These are phyloP conservation scores for Pseudopyricularia javanii DNA, from an alignment of 2,329 filamentous ascomycete species.

Conservation along the genomic window DNA sequence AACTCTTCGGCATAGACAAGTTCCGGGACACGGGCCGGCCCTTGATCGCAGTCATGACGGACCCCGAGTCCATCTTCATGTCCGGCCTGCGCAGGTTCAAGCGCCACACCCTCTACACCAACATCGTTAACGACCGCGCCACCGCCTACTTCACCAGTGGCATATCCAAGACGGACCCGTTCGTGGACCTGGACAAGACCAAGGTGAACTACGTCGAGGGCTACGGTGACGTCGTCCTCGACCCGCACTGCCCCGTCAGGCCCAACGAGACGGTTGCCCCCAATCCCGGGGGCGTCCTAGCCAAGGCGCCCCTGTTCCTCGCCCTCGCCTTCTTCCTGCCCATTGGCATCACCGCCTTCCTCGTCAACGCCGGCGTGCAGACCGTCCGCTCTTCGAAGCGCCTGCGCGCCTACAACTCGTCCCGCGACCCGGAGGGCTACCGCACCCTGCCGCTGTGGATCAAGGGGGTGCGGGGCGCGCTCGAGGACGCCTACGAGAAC, in stretches of 20 bases:
- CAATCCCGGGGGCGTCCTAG: conserved; percentile 18
- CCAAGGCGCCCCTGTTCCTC: conserved; percentile 17
- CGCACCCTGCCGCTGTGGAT: conserved; percentile 59
- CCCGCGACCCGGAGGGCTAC: conserved; percentile 57
- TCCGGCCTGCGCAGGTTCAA: conserved; percentile 65
- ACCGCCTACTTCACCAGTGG: conserved; percentile 74
- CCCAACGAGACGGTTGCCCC: neutral
- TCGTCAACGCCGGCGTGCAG: conserved; percentile 64
- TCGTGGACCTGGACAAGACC: conserved; percentile 50
- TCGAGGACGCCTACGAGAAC: conserved; percentile 67
- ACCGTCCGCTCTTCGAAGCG: conserved; percentile 62
- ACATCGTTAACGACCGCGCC: conserved; percentile 75
- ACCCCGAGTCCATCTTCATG: conserved; percentile 77
- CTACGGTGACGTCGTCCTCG: conserved; percentile 64
- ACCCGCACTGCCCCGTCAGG: conserved; percentile 47
- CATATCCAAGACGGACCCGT: conserved; percentile 70
- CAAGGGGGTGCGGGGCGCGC: conserved; percentile 60
- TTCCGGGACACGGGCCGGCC: conserved; percentile 77
- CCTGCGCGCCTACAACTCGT: conserved; percentile 65
- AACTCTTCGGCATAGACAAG: conserved; percentile 76
- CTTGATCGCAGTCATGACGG: conserved; percentile 68
- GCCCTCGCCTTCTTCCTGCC: conserved; percentile 66
- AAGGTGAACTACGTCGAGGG: conserved; percentile 63
- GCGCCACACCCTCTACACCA: conserved; percentile 68
- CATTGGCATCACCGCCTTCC: conserved; percentile 55